These are phyloP conservation scores for Hyaloscypha hepaticicola DNA, from an alignment of 495 filamentous ascomycete genomes.

Conservation along the genomic window DNA sequence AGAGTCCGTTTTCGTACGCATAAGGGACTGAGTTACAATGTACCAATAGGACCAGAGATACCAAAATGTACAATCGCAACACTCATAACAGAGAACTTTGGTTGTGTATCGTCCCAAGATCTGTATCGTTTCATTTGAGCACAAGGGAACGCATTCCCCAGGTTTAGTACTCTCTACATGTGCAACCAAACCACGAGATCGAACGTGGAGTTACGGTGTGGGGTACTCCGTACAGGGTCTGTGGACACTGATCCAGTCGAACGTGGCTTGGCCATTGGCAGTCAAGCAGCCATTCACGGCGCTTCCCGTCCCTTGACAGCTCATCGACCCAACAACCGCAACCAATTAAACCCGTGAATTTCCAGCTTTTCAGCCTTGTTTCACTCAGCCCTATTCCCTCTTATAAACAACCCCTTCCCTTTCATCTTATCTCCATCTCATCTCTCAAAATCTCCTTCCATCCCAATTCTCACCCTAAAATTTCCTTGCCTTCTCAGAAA, in stretches of 20 bases:
- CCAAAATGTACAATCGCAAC: neutral
- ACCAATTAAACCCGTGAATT: neutral
- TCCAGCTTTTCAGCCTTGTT: neutral
- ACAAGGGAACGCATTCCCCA: neutral
- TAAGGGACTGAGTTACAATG: conserved; percentile 1
- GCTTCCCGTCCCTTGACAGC: neutral
- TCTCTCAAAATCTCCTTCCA: neutral
- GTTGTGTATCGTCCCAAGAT: neutral
- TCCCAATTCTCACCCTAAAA: no score
- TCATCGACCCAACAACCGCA: neutral
- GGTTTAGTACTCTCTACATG: neutral
- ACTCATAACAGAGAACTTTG: neutral
- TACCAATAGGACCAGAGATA: neutral
- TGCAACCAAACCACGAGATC: neutral
- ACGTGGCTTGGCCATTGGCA: conserved; percentile 1
- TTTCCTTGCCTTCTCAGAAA: no score
- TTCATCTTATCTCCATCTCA: neutral
- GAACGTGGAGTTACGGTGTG: no score
- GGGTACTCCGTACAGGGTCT: neutral
- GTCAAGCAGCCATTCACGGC: neutral
- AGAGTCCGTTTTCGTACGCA: neutral
- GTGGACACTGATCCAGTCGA: neutral
- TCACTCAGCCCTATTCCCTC: neutral
- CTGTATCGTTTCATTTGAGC: neutral
- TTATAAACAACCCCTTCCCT: neutral